phyloP scores from a whole-genome alignment of 23 red algal species.

The Gracilaria domingensis region DNA sequence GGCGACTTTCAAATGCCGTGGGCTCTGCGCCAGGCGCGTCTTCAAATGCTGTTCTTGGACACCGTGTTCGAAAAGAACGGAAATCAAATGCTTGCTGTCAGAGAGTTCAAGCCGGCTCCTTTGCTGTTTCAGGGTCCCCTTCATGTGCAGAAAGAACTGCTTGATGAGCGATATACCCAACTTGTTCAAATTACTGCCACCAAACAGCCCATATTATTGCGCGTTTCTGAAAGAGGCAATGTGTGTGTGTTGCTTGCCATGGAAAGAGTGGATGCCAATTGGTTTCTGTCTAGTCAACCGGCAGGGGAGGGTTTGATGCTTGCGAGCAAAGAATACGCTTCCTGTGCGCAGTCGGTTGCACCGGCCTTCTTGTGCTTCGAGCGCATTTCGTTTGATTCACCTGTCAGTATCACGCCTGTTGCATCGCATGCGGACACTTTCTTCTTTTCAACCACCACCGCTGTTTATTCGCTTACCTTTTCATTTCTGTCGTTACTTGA shows the following conservation, averaged over 20 bases:
- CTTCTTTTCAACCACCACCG: constrained; percentile 9
- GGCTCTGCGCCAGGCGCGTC: constrained; percentile 49
- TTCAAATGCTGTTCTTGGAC: constrained; percentile 60
- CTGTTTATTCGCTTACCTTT: constrained; percentile 60
- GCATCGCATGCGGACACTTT: constrained; percentile 60
- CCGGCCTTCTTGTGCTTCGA: constrained; percentile 71
- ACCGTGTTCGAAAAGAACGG: constrained; percentile 39
- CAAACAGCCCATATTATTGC: constrained; percentile 49
- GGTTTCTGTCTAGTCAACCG: constrained; percentile 39
- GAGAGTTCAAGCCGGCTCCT: constrained; percentile 70
- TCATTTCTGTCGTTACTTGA: constrained; percentile 57
- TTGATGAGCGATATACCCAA: constrained; percentile 14
- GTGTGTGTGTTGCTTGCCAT: constrained; percentile 64
- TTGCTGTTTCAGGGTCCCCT: constrained; percentile 68
- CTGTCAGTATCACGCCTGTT: constrained; percentile 43
- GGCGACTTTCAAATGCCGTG: constrained; percentile 28
- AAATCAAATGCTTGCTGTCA: constrained; percentile 51
- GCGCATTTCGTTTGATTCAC: constrained; percentile 42
- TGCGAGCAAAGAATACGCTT: constrained; percentile 48
- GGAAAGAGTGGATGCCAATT: constrained; percentile 56
- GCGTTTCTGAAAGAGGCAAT: constrained; percentile 32
- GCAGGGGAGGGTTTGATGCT: not conserved
- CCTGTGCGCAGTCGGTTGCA: constrained; percentile 41
- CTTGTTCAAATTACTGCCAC: not conserved
- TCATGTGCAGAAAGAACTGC: constrained; percentile 37